Conservation (phyloP, 352 stramenopile genomes). For the Globisporangium ultimum region DNA sequence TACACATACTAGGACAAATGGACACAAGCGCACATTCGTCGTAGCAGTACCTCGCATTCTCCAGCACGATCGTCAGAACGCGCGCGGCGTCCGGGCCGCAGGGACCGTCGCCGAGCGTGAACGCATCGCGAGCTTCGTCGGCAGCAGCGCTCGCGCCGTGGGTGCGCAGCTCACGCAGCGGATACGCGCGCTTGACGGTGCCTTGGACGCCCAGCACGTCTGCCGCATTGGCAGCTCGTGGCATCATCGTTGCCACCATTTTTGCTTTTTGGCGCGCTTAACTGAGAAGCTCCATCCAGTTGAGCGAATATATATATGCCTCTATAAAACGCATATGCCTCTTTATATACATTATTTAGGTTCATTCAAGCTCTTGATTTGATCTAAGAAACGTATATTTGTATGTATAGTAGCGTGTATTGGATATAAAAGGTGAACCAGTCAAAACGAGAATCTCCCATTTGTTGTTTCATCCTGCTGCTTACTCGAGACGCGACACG, state of each 20-base stretch:
- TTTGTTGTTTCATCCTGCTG: no score
- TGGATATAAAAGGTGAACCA: no score
- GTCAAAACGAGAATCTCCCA: no score
- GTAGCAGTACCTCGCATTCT: slow-evolving; percentile 16
- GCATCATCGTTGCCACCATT: slow-evolving; percentile 3
- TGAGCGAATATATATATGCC: no score
- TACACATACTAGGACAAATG: not conserved
- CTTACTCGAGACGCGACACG: slow-evolving; percentile 70
- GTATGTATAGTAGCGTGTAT: no score
- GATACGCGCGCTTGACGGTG: slow-evolving; percentile 55
- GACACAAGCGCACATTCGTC: slow-evolving; percentile 6
- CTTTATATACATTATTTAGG: no score
- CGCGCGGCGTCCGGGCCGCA: slow-evolving; percentile 48
- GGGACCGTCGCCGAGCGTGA: slow-evolving; percentile 55
- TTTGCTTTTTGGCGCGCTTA: not conserved
- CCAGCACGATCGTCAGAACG: slow-evolving; percentile 47
- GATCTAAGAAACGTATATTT: no score
- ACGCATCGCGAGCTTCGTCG: slow-evolving; percentile 16
- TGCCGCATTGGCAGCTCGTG: not conserved
- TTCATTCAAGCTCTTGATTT: no score
- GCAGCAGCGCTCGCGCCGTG: not conserved
- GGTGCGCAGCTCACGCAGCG: slow-evolving; percentile 35
- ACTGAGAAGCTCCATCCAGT: no score
- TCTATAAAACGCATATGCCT: no score
- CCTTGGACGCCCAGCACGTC: slow-evolving; percentile 30